These are phyloP conservation scores for Colletotrichum truncatum DNA, from an alignment of 2,329 filamentous ascomycete genomes.

Conservation along the genomic window DNA sequence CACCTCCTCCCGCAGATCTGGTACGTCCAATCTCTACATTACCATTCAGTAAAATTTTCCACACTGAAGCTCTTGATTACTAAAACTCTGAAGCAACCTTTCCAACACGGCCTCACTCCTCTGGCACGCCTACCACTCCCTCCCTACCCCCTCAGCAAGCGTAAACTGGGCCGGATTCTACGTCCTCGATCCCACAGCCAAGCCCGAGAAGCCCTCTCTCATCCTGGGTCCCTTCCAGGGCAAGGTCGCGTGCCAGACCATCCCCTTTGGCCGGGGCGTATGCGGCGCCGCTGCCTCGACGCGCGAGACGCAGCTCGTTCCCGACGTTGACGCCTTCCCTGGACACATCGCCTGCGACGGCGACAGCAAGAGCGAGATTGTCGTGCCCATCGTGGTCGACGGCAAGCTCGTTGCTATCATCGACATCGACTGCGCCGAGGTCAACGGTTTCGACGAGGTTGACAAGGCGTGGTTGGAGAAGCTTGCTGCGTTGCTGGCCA, in stretches of 20 bases:
- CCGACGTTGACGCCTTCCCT: slow-evolving; percentile 78
- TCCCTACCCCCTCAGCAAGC: slow-evolving; percentile 69
- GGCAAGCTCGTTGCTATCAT: slow-evolving; percentile 75
- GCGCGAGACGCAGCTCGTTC: slow-evolving; percentile 70
- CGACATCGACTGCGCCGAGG: slow-evolving; percentile 78
- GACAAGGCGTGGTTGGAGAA: slow-evolving; percentile 74
- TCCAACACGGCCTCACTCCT: slow-evolving; percentile 79
- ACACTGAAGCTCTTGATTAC: not conserved
- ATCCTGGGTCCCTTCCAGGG: slow-evolving; percentile 85
- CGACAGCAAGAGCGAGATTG: slow-evolving; percentile 81
- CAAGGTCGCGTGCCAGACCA: slow-evolving; percentile 82
- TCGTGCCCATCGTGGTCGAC: slow-evolving; percentile 72
- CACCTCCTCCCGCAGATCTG: slow-evolving; percentile 48
- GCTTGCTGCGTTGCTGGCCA: slow-evolving; percentile 67
- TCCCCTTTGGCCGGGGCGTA: slow-evolving; percentile 77
- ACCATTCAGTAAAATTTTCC: not conserved
- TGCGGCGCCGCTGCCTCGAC: slow-evolving; percentile 76
- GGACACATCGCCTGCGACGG: slow-evolving; percentile 86
- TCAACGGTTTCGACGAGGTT: slow-evolving; percentile 73
- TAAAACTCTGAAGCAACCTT: slow-evolving; percentile 71
- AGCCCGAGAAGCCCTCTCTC: slow-evolving; percentile 56
- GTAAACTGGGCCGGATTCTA: slow-evolving; percentile 90
- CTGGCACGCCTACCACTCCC: slow-evolving; percentile 82
- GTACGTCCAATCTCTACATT: slow-evolving; percentile 36
- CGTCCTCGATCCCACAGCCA: slow-evolving; percentile 63